Percentiles rank a stretch among this genome's conserved stretches.
Evolutionary conservation across 2,329 filamentous ascomycete species (phyloP).

Genomic region (Septoria petroselini): DNA sequence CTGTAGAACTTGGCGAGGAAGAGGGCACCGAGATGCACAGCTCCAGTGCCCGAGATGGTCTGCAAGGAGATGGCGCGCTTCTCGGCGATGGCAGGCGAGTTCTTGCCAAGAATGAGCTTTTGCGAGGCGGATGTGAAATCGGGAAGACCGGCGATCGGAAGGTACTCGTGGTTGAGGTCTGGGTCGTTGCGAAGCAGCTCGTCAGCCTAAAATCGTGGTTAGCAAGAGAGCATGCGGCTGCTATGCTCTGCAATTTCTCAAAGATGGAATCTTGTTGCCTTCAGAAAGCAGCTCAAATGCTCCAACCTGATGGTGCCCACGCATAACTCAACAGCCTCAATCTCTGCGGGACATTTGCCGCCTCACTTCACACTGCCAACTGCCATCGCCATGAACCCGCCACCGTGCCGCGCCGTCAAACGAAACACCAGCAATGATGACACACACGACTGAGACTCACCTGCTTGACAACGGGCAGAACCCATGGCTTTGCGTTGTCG

Average conservation of each 20-base stretch:
- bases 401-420: too few relatives aligned
- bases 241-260: too few relatives aligned
- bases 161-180: slow-evolving; percentile 94
- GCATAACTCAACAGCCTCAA: too few relatives aligned
- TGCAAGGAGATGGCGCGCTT: slow-evolving; percentile 80
- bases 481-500: slow-evolving; percentile 94
- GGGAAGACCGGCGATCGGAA: slow-evolving; percentile 85
- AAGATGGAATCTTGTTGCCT: too few relatives aligned
- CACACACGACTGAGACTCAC: slow-evolving; percentile 51
- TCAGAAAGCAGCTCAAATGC: too few relatives aligned
- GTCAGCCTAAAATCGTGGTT: slow-evolving; percentile 65
- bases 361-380: too few relatives aligned
- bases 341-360: too few relatives aligned
- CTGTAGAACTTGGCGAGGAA: slow-evolving; percentile 92
- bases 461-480: slow-evolving; percentile 94
- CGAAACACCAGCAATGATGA: too few relatives aligned
- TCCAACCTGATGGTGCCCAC: too few relatives aligned
- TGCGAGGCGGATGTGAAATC: slow-evolving; percentile 86
- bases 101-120: slow-evolving; percentile 77
- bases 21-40: slow-evolving; percentile 85
- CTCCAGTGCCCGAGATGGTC: slow-evolving; percentile 95
- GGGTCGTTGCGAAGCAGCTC: slow-evolving; percentile 84
- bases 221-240: background rate
- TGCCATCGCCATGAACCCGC: too few relatives aligned
- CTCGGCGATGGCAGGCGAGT: slow-evolving; percentile 78